Percentiles rank a stretch among this genome's conserved stretches.
Evolutionary conservation across 1,139 yeast genomes (phyloP).

Genomic region (Candida tunisiensis): DNA sequence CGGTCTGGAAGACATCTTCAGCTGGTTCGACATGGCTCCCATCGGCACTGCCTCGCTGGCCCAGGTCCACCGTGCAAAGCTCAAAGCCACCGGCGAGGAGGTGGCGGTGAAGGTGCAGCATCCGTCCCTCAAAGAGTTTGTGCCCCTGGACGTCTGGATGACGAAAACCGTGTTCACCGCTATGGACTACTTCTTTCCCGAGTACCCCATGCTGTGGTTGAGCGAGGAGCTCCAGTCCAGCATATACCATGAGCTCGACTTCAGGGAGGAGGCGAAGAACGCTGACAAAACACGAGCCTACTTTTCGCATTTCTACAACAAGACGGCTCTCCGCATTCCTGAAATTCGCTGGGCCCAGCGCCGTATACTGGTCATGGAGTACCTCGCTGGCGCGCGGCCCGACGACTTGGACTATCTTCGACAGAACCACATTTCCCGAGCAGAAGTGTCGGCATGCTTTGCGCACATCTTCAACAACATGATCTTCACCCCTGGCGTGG

Average conservation of each 20-base stretch:
- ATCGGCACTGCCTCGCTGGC: slow-evolving; percentile 94
- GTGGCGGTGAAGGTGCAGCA: slow-evolving; percentile 96
- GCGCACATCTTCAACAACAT: slow-evolving; percentile 85
- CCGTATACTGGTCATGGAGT: slow-evolving; percentile 81
- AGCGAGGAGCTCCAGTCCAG: slow-evolving; percentile 82
- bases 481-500: slow-evolving; percentile 88
- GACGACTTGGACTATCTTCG: slow-evolving; percentile 58
- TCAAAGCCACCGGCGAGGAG: slow-evolving; percentile 41
- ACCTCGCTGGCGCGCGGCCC: slow-evolving; percentile 59
- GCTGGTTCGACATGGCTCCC: slow-evolving; percentile 52
- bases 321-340: slow-evolving; percentile 74
- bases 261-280: slow-evolving; percentile 71
- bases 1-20: slow-evolving; percentile 45
- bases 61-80: slow-evolving; percentile 73
- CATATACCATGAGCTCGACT: slow-evolving; percentile 78
- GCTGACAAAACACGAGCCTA: slow-evolving; percentile 52
- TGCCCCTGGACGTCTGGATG: slow-evolving; percentile 72
- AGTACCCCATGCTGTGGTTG: slow-evolving; percentile 84
- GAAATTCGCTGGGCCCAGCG: slow-evolving; percentile 45
- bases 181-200: slow-evolving; percentile 73
- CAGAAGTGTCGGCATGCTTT: slow-evolving; percentile 69
- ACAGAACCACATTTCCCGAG: slow-evolving; percentile 45
- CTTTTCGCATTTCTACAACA: slow-evolving; percentile 35
- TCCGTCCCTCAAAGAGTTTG: slow-evolving; percentile 73
- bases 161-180: slow-evolving; percentile 62